Base-by-base conservation (phyloP, 2,329 filamentous ascomycete genomes). In the Hypoxylon sp. region DNA sequence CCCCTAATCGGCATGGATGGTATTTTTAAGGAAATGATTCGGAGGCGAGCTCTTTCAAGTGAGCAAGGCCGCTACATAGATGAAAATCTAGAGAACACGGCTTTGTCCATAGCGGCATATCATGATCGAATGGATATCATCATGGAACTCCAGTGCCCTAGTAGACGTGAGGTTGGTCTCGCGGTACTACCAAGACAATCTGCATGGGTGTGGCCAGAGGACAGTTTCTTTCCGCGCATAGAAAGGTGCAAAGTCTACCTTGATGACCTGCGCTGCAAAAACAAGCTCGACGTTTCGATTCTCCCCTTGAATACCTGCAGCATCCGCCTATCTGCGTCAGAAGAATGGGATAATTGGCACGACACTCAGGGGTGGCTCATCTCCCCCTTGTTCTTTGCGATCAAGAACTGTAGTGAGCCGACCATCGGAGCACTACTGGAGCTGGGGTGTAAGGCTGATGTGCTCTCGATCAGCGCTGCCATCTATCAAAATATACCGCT, bases 41-140 rank as follows among this genome's bases (percentile, higher is more conserved):
- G 20, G 20, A 20, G 20, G 20, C 20, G 20, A 20, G 20, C 20
- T 20, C 20, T 20, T 20, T 20, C 20, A 2, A 20, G 20, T 20
- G 20, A 20, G 20, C 20, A 20, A 20, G 20, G 20, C 20, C 20
- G 20, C 20, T 20, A 20, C 20, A 20, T 20, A 20, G 20, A 27
- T 27, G 25, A 27, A 27, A 27, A 27, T 27, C 33, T 57, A 13
- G 60, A 63, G 25, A 44, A 42, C 33, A 63, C 60, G n/a, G 60
- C 60, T 14, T 13, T 57, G 42, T 56, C 31, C 3, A 55, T 63
- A 5, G 60, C 60, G 3, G 51, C 51, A 3, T 51, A 51, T 13
- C 13, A 56, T 14, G 14, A 51, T 3, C 42, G 60, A n/a, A 7
- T 57, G 3, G 60, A 63, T n/a, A 63, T 63, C 31, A 54, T 63